Evolutionary conservation across 2,329 filamentous ascomycete species (phyloP).

Genomic region (Sporothrix globosa): DNA sequence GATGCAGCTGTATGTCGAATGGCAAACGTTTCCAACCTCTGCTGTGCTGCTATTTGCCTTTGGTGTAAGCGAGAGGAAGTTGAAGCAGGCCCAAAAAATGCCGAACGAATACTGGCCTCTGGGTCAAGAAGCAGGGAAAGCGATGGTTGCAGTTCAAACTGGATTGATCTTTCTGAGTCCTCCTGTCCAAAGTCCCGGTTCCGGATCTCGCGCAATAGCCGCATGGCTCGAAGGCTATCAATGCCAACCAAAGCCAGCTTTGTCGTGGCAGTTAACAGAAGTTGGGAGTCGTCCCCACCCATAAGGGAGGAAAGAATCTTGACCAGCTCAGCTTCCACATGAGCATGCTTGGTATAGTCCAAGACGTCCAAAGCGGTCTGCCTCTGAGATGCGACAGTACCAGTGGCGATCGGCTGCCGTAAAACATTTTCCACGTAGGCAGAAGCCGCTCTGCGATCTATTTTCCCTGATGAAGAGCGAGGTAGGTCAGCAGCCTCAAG

Average conservation of each 20-base stretch:
- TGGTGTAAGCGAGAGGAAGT: neutral
- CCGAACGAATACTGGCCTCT: constrained; percentile 39
- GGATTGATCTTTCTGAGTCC: neutral
- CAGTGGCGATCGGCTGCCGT: too few relatives aligned
- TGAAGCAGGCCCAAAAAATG: constrained; percentile 33
- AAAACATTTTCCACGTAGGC: neutral
- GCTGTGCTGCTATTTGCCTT: neutral
- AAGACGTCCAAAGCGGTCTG: neutral
- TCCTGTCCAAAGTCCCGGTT: constrained; percentile 34
- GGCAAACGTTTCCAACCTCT: neutral
- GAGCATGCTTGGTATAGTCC: neutral
- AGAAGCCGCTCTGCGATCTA: constrained; percentile 41
- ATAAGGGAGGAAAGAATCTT: neutral
- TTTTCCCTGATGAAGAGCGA: constrained; percentile 63
- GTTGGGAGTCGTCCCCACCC: neutral
- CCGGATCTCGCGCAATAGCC: constrained; percentile 42
- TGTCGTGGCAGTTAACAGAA: constrained; percentile 25
- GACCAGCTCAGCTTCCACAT: neutral
- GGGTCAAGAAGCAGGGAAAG: constrained; percentile 40
- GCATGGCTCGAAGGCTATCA: constrained; percentile 46
- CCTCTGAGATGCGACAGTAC: neutral
- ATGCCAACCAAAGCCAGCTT: constrained; percentile 38
- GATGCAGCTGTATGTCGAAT: neutral
- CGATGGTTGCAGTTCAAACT: constrained; percentile 34
- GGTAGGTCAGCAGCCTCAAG: constrained; percentile 56